Evolutionary conservation across 768 basidiomycete species (phyloP).

Genomic region (Boletus sensibilis): DNA sequence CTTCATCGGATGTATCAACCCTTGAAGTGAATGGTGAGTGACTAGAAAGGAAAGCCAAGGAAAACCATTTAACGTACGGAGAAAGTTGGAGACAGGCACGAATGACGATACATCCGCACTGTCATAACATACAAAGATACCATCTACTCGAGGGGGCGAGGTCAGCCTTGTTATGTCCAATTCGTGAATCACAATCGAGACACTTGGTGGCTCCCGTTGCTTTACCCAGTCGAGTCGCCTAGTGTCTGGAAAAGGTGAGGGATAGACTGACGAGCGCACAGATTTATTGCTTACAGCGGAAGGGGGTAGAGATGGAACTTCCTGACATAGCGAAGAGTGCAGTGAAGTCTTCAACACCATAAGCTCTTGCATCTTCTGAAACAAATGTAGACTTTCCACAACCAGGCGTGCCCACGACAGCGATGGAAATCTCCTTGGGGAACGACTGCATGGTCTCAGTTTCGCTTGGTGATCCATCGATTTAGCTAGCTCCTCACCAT

Average conservation of each 20-base stretch:
- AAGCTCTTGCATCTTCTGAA: constrained; percentile 67
- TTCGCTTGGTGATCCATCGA: neutral
- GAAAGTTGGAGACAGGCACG: constrained; percentile 58
- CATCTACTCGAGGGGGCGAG: constrained; percentile 63
- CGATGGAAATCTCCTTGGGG: constrained; percentile 52
- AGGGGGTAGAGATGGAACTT: constrained; percentile 36
- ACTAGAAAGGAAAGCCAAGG: constrained; percentile 5
- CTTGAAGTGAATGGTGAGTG: constrained; percentile 37
- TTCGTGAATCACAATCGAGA: constrained; percentile 53
- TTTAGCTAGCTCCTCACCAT: constrained; percentile 23
- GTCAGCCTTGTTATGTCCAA: constrained; percentile 56
- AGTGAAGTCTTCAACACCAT: constrained; percentile 47
- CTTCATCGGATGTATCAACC: constrained; percentile 53
- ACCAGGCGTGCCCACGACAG: constrained; percentile 72
- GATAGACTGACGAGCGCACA: neutral
- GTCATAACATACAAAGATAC: constrained; percentile 86
- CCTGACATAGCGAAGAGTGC: constrained; percentile 33
- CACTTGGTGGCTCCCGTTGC: constrained; percentile 42
- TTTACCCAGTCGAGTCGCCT: constrained; percentile 34
- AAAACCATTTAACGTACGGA: constrained; percentile 53
- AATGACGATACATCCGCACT: constrained; percentile 62
- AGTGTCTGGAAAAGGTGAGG: constrained; percentile 35
- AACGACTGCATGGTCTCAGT: constrained; percentile 23
- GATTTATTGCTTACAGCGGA: constrained; percentile 37
- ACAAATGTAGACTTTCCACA: constrained; percentile 89